phyloP scores from a whole-genome alignment of 805 yeast species.

The Debaryomyces hansenii region DNA sequence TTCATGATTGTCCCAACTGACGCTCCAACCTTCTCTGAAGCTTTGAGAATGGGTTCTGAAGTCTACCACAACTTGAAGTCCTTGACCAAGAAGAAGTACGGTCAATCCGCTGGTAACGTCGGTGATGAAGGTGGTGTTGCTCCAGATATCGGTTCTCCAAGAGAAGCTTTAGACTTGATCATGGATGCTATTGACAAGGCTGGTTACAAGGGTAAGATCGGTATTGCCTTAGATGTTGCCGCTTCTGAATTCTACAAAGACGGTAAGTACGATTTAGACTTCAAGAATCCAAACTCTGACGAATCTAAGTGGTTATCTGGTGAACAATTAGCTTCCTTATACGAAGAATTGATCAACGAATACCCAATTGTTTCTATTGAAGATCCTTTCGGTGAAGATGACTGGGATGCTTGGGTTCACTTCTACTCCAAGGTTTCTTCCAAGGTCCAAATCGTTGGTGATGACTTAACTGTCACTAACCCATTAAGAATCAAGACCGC shows the following conservation, averaged over 20 bases:
- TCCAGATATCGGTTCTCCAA: conserved; percentile 92
- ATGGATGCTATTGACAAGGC: conserved; percentile 86
- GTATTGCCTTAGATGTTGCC: conserved; percentile 94
- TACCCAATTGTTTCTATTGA: conserved; percentile 98
- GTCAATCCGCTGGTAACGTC: conserved; percentile 98
- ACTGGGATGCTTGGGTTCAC: conserved; percentile 97
- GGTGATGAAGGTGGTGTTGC: conserved; percentile 99
- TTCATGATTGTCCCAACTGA: conserved; percentile 98
- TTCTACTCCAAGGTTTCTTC: conserved; percentile 70
- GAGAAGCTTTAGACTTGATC: conserved; percentile 96
- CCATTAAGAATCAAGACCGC: conserved; percentile 92
- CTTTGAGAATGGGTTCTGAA: conserved; percentile 95
- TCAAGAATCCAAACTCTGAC: conserved; percentile 96
- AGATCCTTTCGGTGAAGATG: conserved; percentile 99
- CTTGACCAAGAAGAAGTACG: conserved; percentile 91
- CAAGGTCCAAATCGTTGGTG: conserved; percentile 89
- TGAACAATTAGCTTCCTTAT: conserved; percentile 80
- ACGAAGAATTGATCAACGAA: conserved; percentile 74
- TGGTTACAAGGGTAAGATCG: conserved; percentile 91
- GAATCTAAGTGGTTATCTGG: conserved; percentile 88
- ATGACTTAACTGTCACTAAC: conserved; percentile 98
- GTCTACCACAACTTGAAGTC: conserved; percentile 96
- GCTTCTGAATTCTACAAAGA: conserved; percentile 97
- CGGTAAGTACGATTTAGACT: conserved; percentile 96
- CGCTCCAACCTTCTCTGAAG: conserved; percentile 90